Evolutionary conservation across 2,329 filamentous ascomycete genomes (phyloP), one percentile per base, ranked within the genome.

Genomic region (Paraphoma sp.): DNA sequence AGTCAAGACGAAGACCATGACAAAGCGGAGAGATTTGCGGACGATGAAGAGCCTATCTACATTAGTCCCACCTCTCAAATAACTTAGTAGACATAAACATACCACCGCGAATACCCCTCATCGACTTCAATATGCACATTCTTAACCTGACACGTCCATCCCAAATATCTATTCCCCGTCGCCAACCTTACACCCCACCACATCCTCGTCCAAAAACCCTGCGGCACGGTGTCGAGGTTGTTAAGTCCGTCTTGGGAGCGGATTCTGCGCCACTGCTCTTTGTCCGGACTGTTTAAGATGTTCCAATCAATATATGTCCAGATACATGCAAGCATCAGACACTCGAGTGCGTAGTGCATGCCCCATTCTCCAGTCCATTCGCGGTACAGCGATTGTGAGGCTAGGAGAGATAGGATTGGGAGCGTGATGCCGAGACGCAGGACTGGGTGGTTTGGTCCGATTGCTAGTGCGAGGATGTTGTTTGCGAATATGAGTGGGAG

Each of bases 81-180:
- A 14, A 17, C 8, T 14, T 30, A 16, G 23, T 16, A 3, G 29
- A n/a, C 5, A 5, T 23, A 41, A 10, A 58, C 63, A 36, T 50
- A 72, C 70, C 57, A 62, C 29, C 62, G 54, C 2, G 70, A 56
- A 61, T 68, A 70, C 33, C 53, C 42, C 1, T 54, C 29, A 12
- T 55, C 47, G 28, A 66, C 61, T 42, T 68, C 63, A 17, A 63
- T 47, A 1, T 57, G 62, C 17, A 70, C 62, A 38, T 71, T 69
- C 52, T 72, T 72, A 28, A 65, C 64, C 40, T 74, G 66, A 17
- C 62, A 51, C 8, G 63, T 67, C 70, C 70, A 74, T 4, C 71
- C 69, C 0, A 62, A 48, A 45, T 68, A 69, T 12, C 71, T 57
- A 9, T 50, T 62, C 23, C 62, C 64, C 7, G 54, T 54, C 0